Base-by-base conservation (phyloP, 306 rosid species). In the Malus sieversii region DNA sequence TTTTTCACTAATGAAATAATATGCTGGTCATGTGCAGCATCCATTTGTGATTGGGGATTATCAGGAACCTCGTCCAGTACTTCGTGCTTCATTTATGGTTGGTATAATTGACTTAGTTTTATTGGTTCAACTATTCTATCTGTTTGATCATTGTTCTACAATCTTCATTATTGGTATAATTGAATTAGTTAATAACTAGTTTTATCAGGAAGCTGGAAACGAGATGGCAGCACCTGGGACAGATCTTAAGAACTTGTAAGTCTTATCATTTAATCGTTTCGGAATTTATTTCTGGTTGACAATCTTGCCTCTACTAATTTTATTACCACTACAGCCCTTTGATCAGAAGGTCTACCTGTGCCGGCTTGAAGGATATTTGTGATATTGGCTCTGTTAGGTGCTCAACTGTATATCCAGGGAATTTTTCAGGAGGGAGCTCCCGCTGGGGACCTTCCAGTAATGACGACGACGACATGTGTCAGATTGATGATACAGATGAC, bases 401-500 rank as follows among this genome's bases (percentile, higher is more conserved):
- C 81, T 91, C 97, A 66, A 85, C 86, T 61, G 77, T 84, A 46
- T 84, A 70, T 78, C 84, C 86, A 23, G 79, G 84, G 76, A 85
- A 79, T 55, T 58, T 78, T 63, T 78, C 83, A 76, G 84, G 80
- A 66, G 72, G 81, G 53, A 86, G 72, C 77, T 84, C 82, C 85
- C 75, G 82, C 71, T 86, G 86, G 79, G 83, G 90, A 76, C 76
- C 85, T 27, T 76, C 68, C 83, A 89, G 79, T 74, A 55, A 66
- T 79, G 90, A 83, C 27, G 93, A 88, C 66, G 96, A 90, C 74
- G 98, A 91, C 68, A 87, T 93, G 92, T 91, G 97, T 79, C 96
- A 79, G 73, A 88, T 90, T 66, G 97, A 90, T 81, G 86, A 87
- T 82, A 65, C 83, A 77, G 94, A 93, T 80, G 92, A 88, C 46